phyloP scores from a whole-genome alignment of 495 filamentous ascomycete genomes.

The Podospora comata region DNA sequence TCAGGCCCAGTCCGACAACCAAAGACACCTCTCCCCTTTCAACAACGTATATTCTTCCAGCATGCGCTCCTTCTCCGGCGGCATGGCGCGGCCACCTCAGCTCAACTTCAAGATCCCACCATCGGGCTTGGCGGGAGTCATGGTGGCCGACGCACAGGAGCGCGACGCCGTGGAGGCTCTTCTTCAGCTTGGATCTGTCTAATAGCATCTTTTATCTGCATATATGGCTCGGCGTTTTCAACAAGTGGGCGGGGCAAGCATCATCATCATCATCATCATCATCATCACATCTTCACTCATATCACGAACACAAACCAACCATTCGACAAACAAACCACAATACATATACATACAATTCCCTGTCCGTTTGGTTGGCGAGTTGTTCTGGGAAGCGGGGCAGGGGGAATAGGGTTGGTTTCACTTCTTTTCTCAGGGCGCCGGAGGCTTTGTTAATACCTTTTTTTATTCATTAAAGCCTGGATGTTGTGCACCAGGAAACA shows the following conservation, averaged over 20 bases:
- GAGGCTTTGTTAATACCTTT: not conserved
- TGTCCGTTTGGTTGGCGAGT: not conserved
- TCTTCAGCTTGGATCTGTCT: conserved; percentile 82
- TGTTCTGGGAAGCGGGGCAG: not conserved
- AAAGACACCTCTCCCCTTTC: conserved; percentile 34
- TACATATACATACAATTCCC: conserved; percentile 7
- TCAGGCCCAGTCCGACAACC: conserved; percentile 32
- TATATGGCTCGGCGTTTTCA: conserved; percentile 50
- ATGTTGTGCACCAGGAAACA: not conserved
- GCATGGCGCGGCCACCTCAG: conserved; percentile 49
- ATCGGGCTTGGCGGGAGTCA: conserved; percentile 44
- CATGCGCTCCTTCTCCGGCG: conserved; percentile 46
- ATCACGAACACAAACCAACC: not conserved
- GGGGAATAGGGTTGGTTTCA: not conserved
- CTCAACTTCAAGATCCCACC: conserved; percentile 48
- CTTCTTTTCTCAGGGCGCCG: not conserved
- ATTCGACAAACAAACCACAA: not conserved
- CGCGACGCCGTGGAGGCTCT: conserved; percentile 82
- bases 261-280: conserved; percentile 6
- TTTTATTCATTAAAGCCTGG: not conserved
- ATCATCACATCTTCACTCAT: not conserved
- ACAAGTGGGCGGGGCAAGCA: conserved; percentile 26
- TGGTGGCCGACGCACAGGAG: conserved; percentile 61
- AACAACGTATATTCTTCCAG: conserved; percentile 47
- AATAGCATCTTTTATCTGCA: conserved; percentile 45